These are phyloP conservation scores for Phoenix dactylifera DNA, from an alignment of 176 grass and related monocot species.

Conservation along the genomic window DNA sequence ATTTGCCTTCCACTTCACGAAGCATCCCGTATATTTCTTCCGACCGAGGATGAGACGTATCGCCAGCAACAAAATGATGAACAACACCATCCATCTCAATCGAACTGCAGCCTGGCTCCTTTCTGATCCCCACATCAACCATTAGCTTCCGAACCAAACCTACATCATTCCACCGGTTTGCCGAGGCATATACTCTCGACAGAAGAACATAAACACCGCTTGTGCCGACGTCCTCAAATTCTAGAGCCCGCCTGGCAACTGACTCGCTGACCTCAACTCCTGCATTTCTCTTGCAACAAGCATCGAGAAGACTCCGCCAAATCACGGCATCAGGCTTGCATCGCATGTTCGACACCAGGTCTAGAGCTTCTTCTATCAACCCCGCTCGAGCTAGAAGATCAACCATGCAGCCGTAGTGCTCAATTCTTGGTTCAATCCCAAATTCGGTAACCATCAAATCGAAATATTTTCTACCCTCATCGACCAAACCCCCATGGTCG, in stretches of 20 bases:
- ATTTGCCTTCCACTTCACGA: conserved; percentile 32
- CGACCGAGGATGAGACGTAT: conserved; percentile 56
- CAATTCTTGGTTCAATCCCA: conserved; percentile 48
- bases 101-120: conserved; percentile 78
- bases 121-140: conserved; percentile 48
- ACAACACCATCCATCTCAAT: conserved; percentile 54
- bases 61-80: conserved; percentile 76
- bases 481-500: conserved; percentile 59
- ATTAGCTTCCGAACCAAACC: conserved; percentile 56
- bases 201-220: conserved; percentile 2
- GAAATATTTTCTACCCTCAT: conserved; percentile 48
- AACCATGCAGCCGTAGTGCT: conserved; percentile 87
- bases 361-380: conserved; percentile 55
- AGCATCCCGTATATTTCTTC: conserved; percentile 54
- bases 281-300: conserved; percentile 11
- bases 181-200: too few species aligned
- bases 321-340: conserved; percentile 66
- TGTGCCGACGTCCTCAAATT: neutral
- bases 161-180: conserved; percentile 61
- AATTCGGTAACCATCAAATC: conserved; percentile 36
- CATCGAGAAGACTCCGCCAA: conserved; percentile 52
- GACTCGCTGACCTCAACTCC: conserved; percentile 10
- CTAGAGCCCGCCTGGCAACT: conserved; percentile 2
- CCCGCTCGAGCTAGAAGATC: conserved; percentile 76
- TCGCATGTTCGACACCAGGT: conserved; percentile 50